Conservation (phyloP, 2,329 filamentous ascomycete genomes). For the Fusarium nygamai region DNA sequence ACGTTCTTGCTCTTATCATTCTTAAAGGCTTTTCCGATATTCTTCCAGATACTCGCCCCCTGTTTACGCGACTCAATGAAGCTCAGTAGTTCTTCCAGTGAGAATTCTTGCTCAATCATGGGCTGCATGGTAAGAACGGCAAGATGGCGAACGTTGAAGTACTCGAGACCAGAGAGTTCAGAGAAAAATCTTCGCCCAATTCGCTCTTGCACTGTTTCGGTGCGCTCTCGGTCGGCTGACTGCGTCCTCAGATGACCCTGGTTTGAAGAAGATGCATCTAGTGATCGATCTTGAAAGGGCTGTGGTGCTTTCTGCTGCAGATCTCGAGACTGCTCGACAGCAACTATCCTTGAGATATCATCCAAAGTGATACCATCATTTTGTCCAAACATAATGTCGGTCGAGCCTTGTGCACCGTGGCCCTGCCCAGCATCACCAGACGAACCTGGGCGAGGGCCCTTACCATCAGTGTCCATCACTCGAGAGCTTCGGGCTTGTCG, state of each 20-base stretch:
- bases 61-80: slow-evolving; percentile 92
- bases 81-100: slow-evolving; percentile 89
- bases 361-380: slow-evolving; percentile 93
- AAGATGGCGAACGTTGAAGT: slow-evolving; percentile 95
- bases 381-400: slow-evolving; percentile 86
- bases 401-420: slow-evolving; percentile 60
- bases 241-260: slow-evolving; percentile 74
- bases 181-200: slow-evolving; percentile 88
- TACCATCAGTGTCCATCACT: slow-evolving; percentile 75
- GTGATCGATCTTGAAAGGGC: slow-evolving; percentile 49
- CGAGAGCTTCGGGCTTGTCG: slow-evolving; percentile 89
- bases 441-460: slow-evolving; percentile 79
- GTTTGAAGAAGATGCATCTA: slow-evolving; percentile 58
- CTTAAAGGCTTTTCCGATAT: slow-evolving; percentile 96
- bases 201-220: slow-evolving; percentile 64
- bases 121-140: slow-evolving; percentile 96
- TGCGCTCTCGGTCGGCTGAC: slow-evolving; percentile 61
- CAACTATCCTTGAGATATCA: slow-evolving; percentile 95
- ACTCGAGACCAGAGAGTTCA: slow-evolving; percentile 92
- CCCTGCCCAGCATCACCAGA: slow-evolving; percentile 65
- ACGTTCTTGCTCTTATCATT: slow-evolving; percentile 79
- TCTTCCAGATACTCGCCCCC: slow-evolving; percentile 91
- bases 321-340: slow-evolving; percentile 93
- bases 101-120: slow-evolving; percentile 87
- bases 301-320: slow-evolving; percentile 73